Conservation (phyloP, 2,329 filamentous ascomycete genomes). For the Exophiala alcalophila region DNA sequence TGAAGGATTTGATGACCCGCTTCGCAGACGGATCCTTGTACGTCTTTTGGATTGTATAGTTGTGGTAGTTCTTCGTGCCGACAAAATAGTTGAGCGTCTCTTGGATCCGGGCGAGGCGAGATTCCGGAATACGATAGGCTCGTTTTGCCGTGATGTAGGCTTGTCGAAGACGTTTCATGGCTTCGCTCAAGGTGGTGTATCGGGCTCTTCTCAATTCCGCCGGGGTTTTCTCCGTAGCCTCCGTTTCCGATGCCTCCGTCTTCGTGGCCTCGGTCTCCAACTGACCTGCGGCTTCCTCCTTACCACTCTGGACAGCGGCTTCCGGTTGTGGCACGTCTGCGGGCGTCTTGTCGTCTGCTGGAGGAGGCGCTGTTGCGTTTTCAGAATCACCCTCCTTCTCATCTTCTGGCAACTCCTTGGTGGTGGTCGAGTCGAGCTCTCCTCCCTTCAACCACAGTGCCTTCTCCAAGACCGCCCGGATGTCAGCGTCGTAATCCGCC, state of each 20-base stretch:
- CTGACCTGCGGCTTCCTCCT: slow-evolving; percentile 13
- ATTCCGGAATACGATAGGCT: slow-evolving; percentile 72
- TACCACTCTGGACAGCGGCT: slow-evolving; percentile 3
- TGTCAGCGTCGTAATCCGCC: slow-evolving; percentile 42
- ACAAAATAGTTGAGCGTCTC: slow-evolving; percentile 70
- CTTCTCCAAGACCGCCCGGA: slow-evolving; percentile 38
- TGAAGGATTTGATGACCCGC: slow-evolving; percentile 88
- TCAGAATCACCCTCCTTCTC: slow-evolving; percentile 21
- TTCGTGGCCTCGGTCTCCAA: slow-evolving; percentile 2
- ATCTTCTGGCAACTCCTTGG: slow-evolving; percentile 23
- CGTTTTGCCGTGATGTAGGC: slow-evolving; percentile 81
- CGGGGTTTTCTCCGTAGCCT: slow-evolving; percentile 4
- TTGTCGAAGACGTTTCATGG: slow-evolving; percentile 71
- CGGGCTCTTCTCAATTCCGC: slow-evolving; percentile 12
- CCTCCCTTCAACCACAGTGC: slow-evolving; percentile 41
- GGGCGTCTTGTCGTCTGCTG: not conserved
- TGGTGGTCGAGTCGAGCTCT: slow-evolving; percentile 33
- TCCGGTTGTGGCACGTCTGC: not conserved
- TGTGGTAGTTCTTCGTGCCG: slow-evolving; percentile 91
- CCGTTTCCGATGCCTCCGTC: slow-evolving; percentile 2
- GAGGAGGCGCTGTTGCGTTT: not conserved
- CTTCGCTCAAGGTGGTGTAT: slow-evolving; percentile 55
- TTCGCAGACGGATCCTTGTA: slow-evolving; percentile 79
- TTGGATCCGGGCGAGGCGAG: slow-evolving; percentile 72
- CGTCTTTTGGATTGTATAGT: slow-evolving; percentile 91